These are phyloP conservation scores for Amanita inopinata DNA, from an alignment of 768 basidiomycete species.

Conservation along the genomic window DNA sequence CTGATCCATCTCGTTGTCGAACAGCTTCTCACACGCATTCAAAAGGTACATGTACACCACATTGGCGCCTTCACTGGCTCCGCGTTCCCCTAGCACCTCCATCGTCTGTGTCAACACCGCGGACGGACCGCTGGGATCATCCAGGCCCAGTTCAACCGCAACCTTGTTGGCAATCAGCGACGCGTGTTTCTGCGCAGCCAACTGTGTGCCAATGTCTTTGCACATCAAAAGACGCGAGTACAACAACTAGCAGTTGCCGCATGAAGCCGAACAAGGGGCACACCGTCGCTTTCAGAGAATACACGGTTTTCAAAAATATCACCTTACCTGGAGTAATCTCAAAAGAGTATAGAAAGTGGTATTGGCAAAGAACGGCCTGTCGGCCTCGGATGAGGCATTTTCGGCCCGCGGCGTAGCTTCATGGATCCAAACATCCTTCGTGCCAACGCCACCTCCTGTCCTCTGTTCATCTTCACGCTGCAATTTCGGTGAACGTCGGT, in stretches of 20 bases:
- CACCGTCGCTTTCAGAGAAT: background rate
- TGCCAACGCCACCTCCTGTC: slow-evolving; percentile 17
- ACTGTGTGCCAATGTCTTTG: slow-evolving; percentile 68
- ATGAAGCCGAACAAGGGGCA: slow-evolving; percentile 9
- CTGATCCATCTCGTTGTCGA: slow-evolving; percentile 89
- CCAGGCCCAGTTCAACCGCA: slow-evolving; percentile 75
- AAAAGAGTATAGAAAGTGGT: slow-evolving; percentile 88
- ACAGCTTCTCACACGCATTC: slow-evolving; percentile 86
- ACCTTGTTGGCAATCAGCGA: slow-evolving; percentile 68
- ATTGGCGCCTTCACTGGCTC: slow-evolving; percentile 38
- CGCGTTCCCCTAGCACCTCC: slow-evolving; percentile 45
- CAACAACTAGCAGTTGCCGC: slow-evolving; percentile 46
- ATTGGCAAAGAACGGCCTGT: slow-evolving; percentile 77
- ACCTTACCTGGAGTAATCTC: slow-evolving; percentile 72
- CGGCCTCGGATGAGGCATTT: slow-evolving; percentile 20
- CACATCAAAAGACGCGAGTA: slow-evolving; percentile 82
- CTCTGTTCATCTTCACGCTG: slow-evolving; percentile 19
- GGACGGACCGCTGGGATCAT: slow-evolving; percentile 73
- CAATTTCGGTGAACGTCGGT: slow-evolving; percentile 22
- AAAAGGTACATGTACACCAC: slow-evolving; percentile 84
- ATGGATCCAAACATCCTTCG: slow-evolving; percentile 55
- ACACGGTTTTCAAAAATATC: slow-evolving; percentile 12
- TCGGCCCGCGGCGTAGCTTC: slow-evolving; percentile 28
- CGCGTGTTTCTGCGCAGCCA: slow-evolving; percentile 58
- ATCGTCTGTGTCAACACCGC: slow-evolving; percentile 59